Evolutionary conservation across 2,329 filamentous ascomycete species (phyloP).

Genomic region (Colletotrichum higginsianum): DNA sequence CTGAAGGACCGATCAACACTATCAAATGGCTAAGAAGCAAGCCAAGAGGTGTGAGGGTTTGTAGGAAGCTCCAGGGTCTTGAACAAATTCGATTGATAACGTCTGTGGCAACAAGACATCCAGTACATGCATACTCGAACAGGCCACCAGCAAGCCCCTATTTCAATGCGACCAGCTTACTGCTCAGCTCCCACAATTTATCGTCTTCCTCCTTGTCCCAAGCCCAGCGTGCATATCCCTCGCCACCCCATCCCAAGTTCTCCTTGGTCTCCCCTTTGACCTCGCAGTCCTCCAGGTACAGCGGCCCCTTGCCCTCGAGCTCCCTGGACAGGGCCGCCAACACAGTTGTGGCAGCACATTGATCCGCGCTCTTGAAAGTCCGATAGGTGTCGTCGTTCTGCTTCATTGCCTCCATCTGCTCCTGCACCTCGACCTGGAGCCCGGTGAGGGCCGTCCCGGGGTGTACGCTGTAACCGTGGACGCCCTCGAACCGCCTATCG

Average conservation of each 20-base stretch:
- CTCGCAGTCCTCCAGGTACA: constrained; percentile 59
- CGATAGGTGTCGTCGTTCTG: neutral
- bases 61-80: too few species aligned
- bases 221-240: constrained; percentile 7
- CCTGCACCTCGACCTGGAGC: neutral
- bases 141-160: too few species aligned
- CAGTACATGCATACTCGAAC: too few species aligned
- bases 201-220: constrained; percentile 15
- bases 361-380: constrained; percentile 47
- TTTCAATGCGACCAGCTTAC: too few species aligned
- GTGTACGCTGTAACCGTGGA: neutral
- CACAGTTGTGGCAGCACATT: constrained; percentile 63
- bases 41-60: too few species aligned
- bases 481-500: constrained; percentile 50
- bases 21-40: too few species aligned
- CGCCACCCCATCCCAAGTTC: neutral
- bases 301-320: constrained; percentile 59
- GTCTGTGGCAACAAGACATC: too few species aligned
- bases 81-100: too few species aligned
- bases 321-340: constrained; percentile 58
- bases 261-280: constrained; percentile 4
- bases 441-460: constrained; percentile 12
- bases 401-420: neutral
- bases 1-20: too few species aligned
- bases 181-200: too few species aligned